Conservation (phyloP, 2,329 filamentous ascomycete genomes). For the Cladobotryum mycophilum region DNA sequence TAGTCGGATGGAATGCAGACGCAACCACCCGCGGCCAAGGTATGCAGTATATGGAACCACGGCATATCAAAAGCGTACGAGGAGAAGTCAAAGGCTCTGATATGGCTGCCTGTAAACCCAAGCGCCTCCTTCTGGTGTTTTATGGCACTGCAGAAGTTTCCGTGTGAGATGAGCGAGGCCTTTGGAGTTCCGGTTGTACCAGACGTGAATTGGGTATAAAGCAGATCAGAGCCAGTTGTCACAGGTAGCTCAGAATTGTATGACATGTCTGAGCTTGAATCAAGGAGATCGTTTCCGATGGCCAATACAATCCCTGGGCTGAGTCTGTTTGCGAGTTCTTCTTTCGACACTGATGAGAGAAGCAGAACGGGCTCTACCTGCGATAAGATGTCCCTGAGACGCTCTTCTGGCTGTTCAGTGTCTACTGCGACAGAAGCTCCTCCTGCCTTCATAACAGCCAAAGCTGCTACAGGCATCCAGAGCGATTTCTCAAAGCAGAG, state of each 20-base stretch:
- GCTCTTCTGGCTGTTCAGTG: not conserved
- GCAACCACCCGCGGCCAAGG: conserved; percentile 3
- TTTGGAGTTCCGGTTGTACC: conserved; percentile 17
- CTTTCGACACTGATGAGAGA: not conserved
- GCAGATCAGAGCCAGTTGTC: not conserved
- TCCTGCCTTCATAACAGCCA: conserved; percentile 11
- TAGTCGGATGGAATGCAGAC: conserved; percentile 14
- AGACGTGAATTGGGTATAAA: conserved; percentile 16
- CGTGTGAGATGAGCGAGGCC: conserved; percentile 15
- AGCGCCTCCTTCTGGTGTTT: not conserved
- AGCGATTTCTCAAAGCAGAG: conserved; percentile 1
- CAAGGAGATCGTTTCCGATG: no score
- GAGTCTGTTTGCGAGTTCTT: no score
- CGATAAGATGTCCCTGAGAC: not conserved
- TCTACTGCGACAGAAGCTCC: conserved; percentile 9
- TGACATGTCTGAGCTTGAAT: no score
- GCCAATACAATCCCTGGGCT: no score
- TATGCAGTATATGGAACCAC: conserved; percentile 5
- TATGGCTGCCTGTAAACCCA: not conserved
- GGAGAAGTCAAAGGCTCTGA: conserved; percentile 9
- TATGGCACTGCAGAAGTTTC: not conserved
- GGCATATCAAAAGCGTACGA: conserved; percentile 14
- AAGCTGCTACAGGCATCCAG: conserved; percentile 10
- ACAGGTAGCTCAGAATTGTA: no score
- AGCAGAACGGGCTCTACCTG: not conserved